Evolutionary conservation across 1,139 yeast species (phyloP), one percentile per base, ranked within the genome.

Genomic region (Debaryomyces coudertii): DNA sequence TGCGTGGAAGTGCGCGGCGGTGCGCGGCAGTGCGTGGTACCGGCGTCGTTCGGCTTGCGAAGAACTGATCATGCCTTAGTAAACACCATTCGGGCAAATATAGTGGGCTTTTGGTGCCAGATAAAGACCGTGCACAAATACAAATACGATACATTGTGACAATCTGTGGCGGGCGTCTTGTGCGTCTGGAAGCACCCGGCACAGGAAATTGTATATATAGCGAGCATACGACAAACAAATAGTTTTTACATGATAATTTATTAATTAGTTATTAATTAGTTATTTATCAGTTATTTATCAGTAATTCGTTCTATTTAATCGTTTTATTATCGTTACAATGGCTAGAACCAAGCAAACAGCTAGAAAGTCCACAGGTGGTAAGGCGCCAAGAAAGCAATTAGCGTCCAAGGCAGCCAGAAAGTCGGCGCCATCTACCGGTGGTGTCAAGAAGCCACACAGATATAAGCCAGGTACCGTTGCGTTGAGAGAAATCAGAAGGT

Each of bases 401-500:
- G 97, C 97, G 66, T 90, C 97, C 61, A 92, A 92, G 87, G 97
- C 97, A 64, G 97, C 98, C 63, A 87, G 97, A 84, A 92, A 92
- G 79, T 90, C 97, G 48, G 97, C 97, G 51, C 92, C 95, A 79
- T 81, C 96, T 56, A 85, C 96, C 58, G 97, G 97, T 73, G 98
- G 97, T 85, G 97, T 92, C 72, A 90, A 90, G 92, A 92, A 92
- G 83, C 97, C 97, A 62, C 98, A 92, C 90, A 90, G 97, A 87
- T 92, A 90, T 81, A 92, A 90, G 93, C 98, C 98, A 75, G 98
- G 98, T 90, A 92, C 97, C 69, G 97, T 92, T 68, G 98, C 98
- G 65, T 87, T 92, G 71, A 90, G 97, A 87, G 98, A 90, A 82
- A 92, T 92, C 69, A 90, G 97, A 86, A 89, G 97, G 81, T 92